A percentile compares a stretch with the other conserved stretches of the same genome.
These are phyloP conservation scores for Diacronema lutheri DNA, from an alignment of 78 protist genomes.

Conservation along the genomic window DNA sequence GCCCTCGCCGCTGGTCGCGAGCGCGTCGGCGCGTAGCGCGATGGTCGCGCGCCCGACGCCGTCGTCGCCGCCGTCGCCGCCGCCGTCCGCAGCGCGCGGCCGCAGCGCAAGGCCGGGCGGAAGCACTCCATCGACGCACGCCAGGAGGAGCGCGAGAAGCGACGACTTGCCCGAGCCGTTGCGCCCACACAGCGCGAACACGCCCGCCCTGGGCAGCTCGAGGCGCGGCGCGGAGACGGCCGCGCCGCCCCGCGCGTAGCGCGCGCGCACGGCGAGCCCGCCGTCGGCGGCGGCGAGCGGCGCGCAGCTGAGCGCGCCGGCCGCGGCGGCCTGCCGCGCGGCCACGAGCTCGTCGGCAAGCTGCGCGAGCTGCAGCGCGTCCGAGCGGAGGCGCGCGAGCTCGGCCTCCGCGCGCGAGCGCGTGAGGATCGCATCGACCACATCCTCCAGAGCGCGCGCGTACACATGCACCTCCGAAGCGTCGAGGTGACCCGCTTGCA, in stretches of 20 bases:
- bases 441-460: constrained; percentile 17
- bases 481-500: neutral
- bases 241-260: too few relatives aligned
- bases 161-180: constrained; percentile 17
- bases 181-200: neutral
- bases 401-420: constrained; percentile 6
- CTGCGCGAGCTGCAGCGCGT: neutral
- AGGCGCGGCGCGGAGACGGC: too few relatives aligned
- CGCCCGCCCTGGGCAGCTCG: neutral
- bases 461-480: neutral
- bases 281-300: neutral
- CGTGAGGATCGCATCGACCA: constrained; percentile 8
- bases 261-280: neutral
- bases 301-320: too few relatives aligned
- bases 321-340: too few relatives aligned
- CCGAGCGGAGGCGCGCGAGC: neutral
- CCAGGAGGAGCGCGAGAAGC: neutral
- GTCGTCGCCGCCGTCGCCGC: too few relatives aligned
- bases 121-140: too few relatives aligned
- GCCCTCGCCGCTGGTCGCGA: too few relatives aligned
- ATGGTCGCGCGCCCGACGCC: too few relatives aligned
- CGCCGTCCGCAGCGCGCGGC: neutral
- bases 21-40: too few relatives aligned
- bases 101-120: neutral
- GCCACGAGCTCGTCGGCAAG: neutral